Base-by-base conservation (phyloP, 441 rosid genomes). In the Viola pubescens region DNA sequence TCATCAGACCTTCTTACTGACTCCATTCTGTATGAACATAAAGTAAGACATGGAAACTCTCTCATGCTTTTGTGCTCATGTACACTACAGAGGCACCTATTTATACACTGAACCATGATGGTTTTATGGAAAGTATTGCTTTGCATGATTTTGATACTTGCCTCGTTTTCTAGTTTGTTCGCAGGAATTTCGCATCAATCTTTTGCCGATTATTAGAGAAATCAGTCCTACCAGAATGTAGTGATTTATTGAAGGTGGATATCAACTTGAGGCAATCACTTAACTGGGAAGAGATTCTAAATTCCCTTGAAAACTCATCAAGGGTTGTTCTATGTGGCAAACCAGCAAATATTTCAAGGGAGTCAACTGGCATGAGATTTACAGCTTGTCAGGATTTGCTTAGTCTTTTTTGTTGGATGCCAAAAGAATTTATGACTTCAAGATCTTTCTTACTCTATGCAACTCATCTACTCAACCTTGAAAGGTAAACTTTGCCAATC, bases 111-210 rank as follows among this genome's bases (percentile, higher is more conserved):
- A 12, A 8, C n/a, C 49, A 46, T 0, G 6, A 9, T 9, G 44
- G 61, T 56, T 67, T 43, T 55, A 37, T 46, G 40, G 57, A 52
- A 46, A 61, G 40, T 55, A 10, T 63, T 70, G 48, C 34, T 61
- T 63, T 34, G 48, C 62, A 10, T 66, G 51, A 48, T 58, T 42
- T 56, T 85, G 60, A 71, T 64, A 69, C 65, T 12, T 46, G 34
- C 63, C 54, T 70, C 64, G 67, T 75, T 67, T 63, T 58, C 77
- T 81, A 94, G 99, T 82, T 90, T 83, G 91, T 90, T 67, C 66
- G 83, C 88, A 88, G 97, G 83, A 77, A 81, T 75, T 72, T 94
- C 75, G 84, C 91, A 53, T 75, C 85, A 37, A 80, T 79, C 61
- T 77, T 82, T 69, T 85, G 86, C 61, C 72, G 57, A 57, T 54